Evolutionary conservation across 768 basidiomycete species (phyloP), one percentile per base, ranked within the genome.

Genomic region (Clitopilus hobsonii): DNA sequence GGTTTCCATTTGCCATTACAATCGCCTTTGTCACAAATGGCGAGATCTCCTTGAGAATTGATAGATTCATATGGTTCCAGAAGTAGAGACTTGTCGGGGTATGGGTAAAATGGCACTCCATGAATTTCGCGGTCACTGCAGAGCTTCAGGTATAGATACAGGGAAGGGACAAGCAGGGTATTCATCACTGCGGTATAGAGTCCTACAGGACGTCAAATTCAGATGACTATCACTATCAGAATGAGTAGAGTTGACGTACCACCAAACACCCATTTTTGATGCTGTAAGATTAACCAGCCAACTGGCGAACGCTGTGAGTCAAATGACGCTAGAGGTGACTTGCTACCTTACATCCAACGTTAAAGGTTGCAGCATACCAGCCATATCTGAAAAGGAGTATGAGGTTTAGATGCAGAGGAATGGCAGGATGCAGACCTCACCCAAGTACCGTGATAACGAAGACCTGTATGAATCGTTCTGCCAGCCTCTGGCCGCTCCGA

Each of bases 1-100:
- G 77, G 75, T 56, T 74, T 76, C 75, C 75, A 78, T 32, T 62
- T 61, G 10, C 68, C 68, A 22, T 63, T 61, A 57, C 76, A 78
- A 5, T 55, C 48, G 11, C 60, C 67, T 60, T 70, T 74, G 20
- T 54, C 49, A 56, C 76, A 78, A 1, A 66, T 57, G 16, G 62
- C 67, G 27, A 76, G 60, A 24, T 70, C 68, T 5, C 74, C 76
- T 16, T 60, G 49, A 11, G 45, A 20, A 38, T 67, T 72, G 38
- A 57, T 58, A 55, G 73, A 77, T 59, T 72, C 68, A 54, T 77
- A 76, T n/a, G 75, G 74, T 56, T 74, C 71, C 1, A 63, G 64
- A 18, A 77, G 57, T 4, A 53, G 54, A 10, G 51, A 54, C 48
- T 58, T 66, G 45, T 75, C 66, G 14, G 76, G 76, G 16, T 65